Percentiles rank a stretch among this genome's conserved stretches.
Evolutionary conservation across 108 stramenopile species (phyloP).

Genomic region (Fragilariopsis cylindrus): DNA sequence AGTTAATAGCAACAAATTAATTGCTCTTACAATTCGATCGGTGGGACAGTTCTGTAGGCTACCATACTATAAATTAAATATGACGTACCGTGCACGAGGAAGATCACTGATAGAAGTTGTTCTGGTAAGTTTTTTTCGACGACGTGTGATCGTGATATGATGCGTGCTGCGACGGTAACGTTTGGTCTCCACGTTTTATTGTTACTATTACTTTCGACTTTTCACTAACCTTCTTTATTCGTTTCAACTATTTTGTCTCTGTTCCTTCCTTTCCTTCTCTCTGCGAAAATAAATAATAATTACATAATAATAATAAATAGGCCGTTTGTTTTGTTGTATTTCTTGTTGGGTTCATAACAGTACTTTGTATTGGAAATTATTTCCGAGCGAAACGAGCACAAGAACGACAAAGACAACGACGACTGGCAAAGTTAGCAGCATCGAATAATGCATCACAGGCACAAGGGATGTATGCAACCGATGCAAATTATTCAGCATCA

Average conservation of each 20-base stretch:
- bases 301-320: constrained; percentile 25
- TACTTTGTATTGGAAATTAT: constrained; percentile 88
- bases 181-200: constrained; percentile 4
- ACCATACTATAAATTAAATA: constrained; percentile 2
- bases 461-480: constrained; percentile 40
- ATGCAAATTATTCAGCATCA: constrained; percentile 39
- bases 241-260: background rate
- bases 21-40: too few relatives aligned
- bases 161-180: background rate
- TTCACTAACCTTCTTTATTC: background rate
- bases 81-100: constrained; percentile 79
- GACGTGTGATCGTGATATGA: background rate
- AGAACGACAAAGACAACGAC: constrained; percentile 83
- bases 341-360: constrained; percentile 87
- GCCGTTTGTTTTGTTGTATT: constrained; percentile 82
- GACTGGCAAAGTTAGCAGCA: constrained; percentile 73
- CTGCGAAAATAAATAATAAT: too few relatives aligned
- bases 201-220: background rate
- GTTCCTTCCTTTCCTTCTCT: background rate
- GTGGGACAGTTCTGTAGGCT: too few relatives aligned
- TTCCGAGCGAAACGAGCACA: constrained; percentile 88
- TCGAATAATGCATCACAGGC: constrained; percentile 24
- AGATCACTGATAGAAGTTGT: constrained; percentile 79
- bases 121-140: constrained; percentile 46
- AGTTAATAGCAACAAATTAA: too few relatives aligned